phyloP scores from a whole-genome alignment of 2,329 filamentous ascomycete genomes.

The Penicillium sp. region DNA sequence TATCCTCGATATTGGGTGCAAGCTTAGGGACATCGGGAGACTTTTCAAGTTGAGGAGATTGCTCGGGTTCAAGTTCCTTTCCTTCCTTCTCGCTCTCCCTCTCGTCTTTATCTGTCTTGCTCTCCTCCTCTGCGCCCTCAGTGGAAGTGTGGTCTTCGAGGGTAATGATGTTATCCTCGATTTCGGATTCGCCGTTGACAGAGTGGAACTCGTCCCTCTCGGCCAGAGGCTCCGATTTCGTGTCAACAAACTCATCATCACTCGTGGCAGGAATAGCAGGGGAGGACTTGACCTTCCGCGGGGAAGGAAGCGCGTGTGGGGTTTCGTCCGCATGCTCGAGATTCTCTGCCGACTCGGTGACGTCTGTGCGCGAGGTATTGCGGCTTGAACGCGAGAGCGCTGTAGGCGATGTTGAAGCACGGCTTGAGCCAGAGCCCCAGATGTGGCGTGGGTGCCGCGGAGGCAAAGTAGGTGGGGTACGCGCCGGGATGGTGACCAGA shows the following conservation, averaged over 20 bases:
- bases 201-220: constrained; percentile 46
- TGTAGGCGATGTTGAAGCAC: constrained; percentile 26
- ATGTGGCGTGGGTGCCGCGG: constrained; percentile 62
- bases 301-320: constrained; percentile 7
- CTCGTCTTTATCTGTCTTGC: not conserved
- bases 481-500: constrained; percentile 76
- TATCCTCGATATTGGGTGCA: not conserved
- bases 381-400: constrained; percentile 24
- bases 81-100: not conserved
- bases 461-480: constrained; percentile 70
- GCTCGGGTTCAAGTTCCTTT: not conserved
- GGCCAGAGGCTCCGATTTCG: not conserved
- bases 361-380: constrained; percentile 23
- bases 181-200: constrained; percentile 32
- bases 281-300: constrained; percentile 19
- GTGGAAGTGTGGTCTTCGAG: not conserved
- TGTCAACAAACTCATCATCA: constrained; percentile 24
- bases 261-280: constrained; percentile 14
- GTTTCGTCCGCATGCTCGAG: constrained; percentile 17
- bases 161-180: constrained; percentile 5
- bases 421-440: constrained; percentile 24
- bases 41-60: not conserved
- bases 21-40: not conserved
- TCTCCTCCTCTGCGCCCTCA: not conserved
- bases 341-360: constrained; percentile 18